phyloP scores from a whole-genome alignment of 768 basidiomycete genomes.

The Harrya chromipes region DNA sequence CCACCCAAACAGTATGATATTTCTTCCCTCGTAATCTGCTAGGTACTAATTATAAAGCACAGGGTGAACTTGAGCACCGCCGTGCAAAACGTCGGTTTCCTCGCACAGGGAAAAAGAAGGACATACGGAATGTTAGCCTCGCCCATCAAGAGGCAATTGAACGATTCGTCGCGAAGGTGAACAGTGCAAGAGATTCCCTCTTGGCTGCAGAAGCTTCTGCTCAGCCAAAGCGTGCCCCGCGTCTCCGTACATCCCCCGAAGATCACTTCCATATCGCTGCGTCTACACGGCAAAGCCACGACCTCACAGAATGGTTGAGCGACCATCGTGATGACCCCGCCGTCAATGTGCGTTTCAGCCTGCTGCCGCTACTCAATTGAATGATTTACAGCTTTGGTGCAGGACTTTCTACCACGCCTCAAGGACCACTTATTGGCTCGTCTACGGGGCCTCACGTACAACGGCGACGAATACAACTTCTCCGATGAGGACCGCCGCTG shows the following conservation, averaged over 20 bases:
- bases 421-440: conserved; percentile 1
- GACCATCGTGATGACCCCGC: background rate
- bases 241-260: too few species aligned
- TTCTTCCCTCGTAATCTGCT: too few species aligned
- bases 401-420: too few species aligned
- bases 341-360: background rate
- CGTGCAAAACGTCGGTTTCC: conserved; percentile 35
- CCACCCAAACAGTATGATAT: background rate
- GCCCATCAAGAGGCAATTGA: conserved; percentile 21
- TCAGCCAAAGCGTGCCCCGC: too few species aligned
- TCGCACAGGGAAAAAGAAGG: conserved; percentile 34
- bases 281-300: background rate
- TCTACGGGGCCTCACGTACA: background rate
- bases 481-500: conserved; percentile 17
- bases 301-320: background rate
- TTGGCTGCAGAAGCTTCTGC: too few species aligned
- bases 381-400: background rate
- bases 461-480: conserved; percentile 26
- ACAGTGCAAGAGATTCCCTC: background rate
- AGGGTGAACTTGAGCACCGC: conserved; percentile 39
- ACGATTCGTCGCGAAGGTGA: conserved; percentile 15
- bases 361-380: background rate
- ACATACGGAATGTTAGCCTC: conserved; percentile 24
- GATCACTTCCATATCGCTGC: too few species aligned
- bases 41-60: too few species aligned